Base-by-base conservation (phyloP, 2,329 filamentous ascomycete species). In the Cladosporium sp. region DNA sequence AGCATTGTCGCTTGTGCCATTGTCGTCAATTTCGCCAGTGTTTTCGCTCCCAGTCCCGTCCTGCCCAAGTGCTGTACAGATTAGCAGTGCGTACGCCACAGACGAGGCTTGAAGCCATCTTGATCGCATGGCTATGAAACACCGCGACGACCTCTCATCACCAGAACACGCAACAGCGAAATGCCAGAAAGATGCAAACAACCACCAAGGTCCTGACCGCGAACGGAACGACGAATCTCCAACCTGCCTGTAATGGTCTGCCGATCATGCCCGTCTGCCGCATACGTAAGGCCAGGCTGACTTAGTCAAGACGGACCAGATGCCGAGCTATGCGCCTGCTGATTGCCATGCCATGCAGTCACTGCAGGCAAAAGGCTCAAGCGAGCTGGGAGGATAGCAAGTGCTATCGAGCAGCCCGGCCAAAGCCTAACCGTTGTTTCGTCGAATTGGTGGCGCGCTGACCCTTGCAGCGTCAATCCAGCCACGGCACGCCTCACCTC, bases 391-490 rank as follows among this genome's bases (percentile, higher is more conserved):
- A n/a, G 22, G 20, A 19, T 7, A 20, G 7, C 25, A 15, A 0
- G 25, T 39, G 42, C 40, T 56, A 56, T 39, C 54, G 54, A 56
- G 54, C 54, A 56, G n/a, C 38, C 34, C 30, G 15, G n/a, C 3
- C 5, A 19, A 47, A 47, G 43, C 9, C 25, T 25, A 47, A 47
- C 22, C 52, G 52, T 55, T 55, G 28, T 30, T 14, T 15, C 7
- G 52, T 42, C 28, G 52, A 47, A 55, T 55, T 55, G 52, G 28
- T 55, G 52, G 52, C 52, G 52, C 1, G 52, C 40, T 47, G 40
- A 55, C 52, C 52, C 52, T 45, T 55, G 39, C 52, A 55, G 25
- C 15, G 2, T 51, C 7, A 25, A 28, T 51, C 30, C 49, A 17
- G 49, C 30, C 30, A 12, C 30, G 11, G 30, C 8, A 9, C 8